Conservation (phyloP, 2,329 filamentous ascomycete genomes). For the Immersiporthe knoxdaviesiana region DNA sequence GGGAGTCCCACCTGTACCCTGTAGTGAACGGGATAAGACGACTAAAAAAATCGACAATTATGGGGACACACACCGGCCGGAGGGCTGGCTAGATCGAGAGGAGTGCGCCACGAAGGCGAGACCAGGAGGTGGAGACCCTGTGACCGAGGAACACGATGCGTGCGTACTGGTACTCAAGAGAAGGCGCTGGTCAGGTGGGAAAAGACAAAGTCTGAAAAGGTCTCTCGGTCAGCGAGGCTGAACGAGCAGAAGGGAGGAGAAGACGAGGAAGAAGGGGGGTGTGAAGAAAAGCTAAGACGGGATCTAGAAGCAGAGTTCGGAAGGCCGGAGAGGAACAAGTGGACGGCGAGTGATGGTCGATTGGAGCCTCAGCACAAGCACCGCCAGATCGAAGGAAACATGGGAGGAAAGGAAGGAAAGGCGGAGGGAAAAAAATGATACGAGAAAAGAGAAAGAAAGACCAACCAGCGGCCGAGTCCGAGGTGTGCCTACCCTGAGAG, state of each 20-base stretch:
- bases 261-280: not conserved
- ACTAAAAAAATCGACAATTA: slow-evolving; percentile 15
- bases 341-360: not conserved
- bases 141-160: not conserved
- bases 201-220: not conserved
- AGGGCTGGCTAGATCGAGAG: slow-evolving; percentile 1
- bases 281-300: not conserved
- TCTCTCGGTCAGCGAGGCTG: not conserved
- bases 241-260: not conserved
- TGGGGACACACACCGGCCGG: slow-evolving; percentile 14
- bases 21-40: not conserved
- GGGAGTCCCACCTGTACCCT: not conserved
- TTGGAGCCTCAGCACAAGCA: not conserved
- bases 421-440: not conserved
- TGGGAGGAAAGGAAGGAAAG: not conserved
- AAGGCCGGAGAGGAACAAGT: not conserved
- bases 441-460: not conserved
- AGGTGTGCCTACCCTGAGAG: not conserved
- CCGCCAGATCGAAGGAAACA: not conserved
- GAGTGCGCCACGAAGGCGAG: not conserved
- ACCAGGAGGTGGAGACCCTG: slow-evolving; percentile 5
- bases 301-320: not conserved
- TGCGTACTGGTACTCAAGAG: not conserved
- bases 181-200: not conserved
- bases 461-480: not conserved